Percentiles rank a stretch among this genome's conserved stretches.
Conservation (phyloP, 352 stramenopile genomes). For the Globisporangium iwayamae region DNA sequence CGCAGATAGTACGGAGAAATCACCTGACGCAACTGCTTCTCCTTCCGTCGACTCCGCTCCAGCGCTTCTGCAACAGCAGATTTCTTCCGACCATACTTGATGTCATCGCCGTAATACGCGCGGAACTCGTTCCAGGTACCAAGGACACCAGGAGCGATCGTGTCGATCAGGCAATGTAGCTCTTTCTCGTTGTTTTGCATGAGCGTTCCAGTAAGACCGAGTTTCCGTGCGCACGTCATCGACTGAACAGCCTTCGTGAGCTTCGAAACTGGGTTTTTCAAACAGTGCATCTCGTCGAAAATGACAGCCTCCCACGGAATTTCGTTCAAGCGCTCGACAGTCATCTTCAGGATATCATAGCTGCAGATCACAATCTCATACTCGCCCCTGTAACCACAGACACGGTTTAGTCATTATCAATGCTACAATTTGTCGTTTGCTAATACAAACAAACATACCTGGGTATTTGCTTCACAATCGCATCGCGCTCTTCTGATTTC, state of each 20-base stretch:
- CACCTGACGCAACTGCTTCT: conserved; percentile 56
- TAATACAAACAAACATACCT: conserved; percentile 44
- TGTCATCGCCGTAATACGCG: conserved; percentile 76
- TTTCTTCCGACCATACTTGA: conserved; percentile 82
- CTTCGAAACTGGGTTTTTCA: conserved; percentile 97
- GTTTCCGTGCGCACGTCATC: conserved; percentile 53
- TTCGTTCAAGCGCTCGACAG: conserved; percentile 74
- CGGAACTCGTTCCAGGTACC: conserved; percentile 67
- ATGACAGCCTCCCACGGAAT: conserved; percentile 92
- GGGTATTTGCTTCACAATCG: conserved; percentile 61
- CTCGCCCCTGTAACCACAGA: conserved; percentile 36
- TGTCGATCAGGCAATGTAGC: conserved; percentile 73
- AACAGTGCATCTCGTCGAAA: conserved; percentile 98
- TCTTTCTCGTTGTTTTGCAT: conserved; percentile 89
- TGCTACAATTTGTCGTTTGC: too few species aligned
- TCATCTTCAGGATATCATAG: conserved; percentile 90
- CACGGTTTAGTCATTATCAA: conserved; percentile 31
- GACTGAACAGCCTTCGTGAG: conserved; percentile 79
- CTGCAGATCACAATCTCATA: conserved; percentile 82
- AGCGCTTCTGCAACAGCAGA: conserved; percentile 61
- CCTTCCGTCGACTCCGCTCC: conserved; percentile 58
- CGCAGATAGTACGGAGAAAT: conserved; percentile 66
- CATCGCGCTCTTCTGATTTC: conserved; percentile 47
- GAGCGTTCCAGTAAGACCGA: conserved; percentile 88
- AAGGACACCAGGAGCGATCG: conserved; percentile 61